Base-by-base conservation (phyloP, 495 filamentous ascomycete genomes). In the Daldinia decipiens region DNA sequence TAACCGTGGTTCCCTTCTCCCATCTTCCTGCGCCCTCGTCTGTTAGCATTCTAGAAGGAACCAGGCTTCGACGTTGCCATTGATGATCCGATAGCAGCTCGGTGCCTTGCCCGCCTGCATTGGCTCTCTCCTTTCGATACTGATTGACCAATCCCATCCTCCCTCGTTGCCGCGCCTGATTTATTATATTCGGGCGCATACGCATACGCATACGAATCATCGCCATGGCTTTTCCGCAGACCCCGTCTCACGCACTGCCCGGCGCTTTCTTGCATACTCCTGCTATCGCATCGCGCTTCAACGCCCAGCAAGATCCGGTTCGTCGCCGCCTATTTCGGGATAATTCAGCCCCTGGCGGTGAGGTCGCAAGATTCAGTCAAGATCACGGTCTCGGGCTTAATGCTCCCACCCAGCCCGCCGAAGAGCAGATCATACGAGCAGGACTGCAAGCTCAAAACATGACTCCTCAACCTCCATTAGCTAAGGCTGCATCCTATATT, bases 401-500 rank as follows among this genome's bases (percentile, higher is more conserved):
- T 72, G 74, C 74, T 61, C 73, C 77, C 62, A 50, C 71, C 34
- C 68, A 67, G 55, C 26, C 65, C 36, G 51, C 70, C 61, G 71
- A 73, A 56, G 67, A 74, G 1, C 59, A 60, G 39, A 29, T 38
- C n/a, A 27, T 47, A n/a, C 70, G 53, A 58, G 21, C 43, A 21
- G 65, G 40, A 61, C 67, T 70, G 71, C 80, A 60, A 62, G 72
- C 38, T 57, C 78, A 61, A 32, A 74, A 73, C 38, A 76, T 76
- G 65, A 68, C 67, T 15, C 68, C 81, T 11, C 76, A 90, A 72
- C 86, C 86, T 59, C 90, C 92, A 1, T 84, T 96, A 63, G 87
- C 91, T 61, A 92, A 93, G 73, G 95, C 92, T 7, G 91, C 93
- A 45, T 83, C 84, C 38, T 94, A 90, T n/a, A 88, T 99, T 74